A percentile compares a stretch with the other conserved stretches of the same genome.
These are phyloP conservation scores for Pholiota microspora DNA, from an alignment of 768 basidiomycete species.

Conservation along the genomic window DNA sequence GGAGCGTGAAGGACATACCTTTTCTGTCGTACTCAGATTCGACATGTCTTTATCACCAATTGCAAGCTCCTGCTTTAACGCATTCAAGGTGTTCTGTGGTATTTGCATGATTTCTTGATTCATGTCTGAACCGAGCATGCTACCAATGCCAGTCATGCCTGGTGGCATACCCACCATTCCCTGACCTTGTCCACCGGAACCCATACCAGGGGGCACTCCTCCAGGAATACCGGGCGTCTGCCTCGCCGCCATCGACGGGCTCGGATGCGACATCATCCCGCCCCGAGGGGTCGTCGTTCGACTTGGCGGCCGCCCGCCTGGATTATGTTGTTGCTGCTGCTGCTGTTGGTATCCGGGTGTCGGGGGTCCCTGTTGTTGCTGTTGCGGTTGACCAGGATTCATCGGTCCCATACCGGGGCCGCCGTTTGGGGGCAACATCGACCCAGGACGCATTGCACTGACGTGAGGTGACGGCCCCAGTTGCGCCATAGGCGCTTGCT, in stretches of 20 bases:
- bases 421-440: slow-evolving; percentile 15
- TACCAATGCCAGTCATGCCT: slow-evolving; percentile 10
- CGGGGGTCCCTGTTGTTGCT: slow-evolving; percentile 32
- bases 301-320: slow-evolving; percentile 55
- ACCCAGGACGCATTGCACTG: slow-evolving; percentile 33
- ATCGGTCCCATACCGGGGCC: slow-evolving; percentile 31
- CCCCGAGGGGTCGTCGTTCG: slow-evolving; percentile 51
- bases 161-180: slow-evolving; percentile 1
- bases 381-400: slow-evolving; percentile 27
- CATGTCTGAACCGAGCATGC: slow-evolving; percentile 22
- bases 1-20: slow-evolving; percentile 40
- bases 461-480: slow-evolving; percentile 51
- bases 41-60: slow-evolving; percentile 43
- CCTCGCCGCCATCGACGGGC: slow-evolving; percentile 54
- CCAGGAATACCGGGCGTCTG: slow-evolving; percentile 40
- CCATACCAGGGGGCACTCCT: slow-evolving; percentile 6
- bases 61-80: slow-evolving; percentile 41
- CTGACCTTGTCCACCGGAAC: background rate
- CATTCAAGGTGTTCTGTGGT: slow-evolving; percentile 29
- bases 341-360: slow-evolving; percentile 26
- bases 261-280: slow-evolving; percentile 47
- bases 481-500: slow-evolving; percentile 23
- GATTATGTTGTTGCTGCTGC: slow-evolving; percentile 31
- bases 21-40: slow-evolving; percentile 50
- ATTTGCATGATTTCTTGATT: slow-evolving; percentile 43